Percentiles rank a stretch among this genome's conserved stretches.
Evolutionary conservation across 176 grass and related monocot species (phyloP).

Genomic region (barley (Hordeum vulgare)): MorexV3_pseudomolecules_assembly NC_058522.1:358715341-358715840

Average conservation of each 20-base stretch:
- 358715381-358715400: not conserved
- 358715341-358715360: not conserved
- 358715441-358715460: not conserved
- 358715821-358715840: slow-evolving; percentile 85
- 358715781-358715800: slow-evolving; percentile 80
- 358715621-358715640: slow-evolving; percentile 77
- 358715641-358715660: slow-evolving; percentile 92
- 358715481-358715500: not conserved
- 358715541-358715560: not conserved
- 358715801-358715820: slow-evolving; percentile 62
- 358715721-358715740: not conserved
- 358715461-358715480: not conserved
- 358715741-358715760: not conserved
- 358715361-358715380: not conserved
- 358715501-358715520: not conserved
- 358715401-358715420: not conserved
- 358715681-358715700: slow-evolving; percentile 81
- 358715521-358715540: slow-evolving; percentile 1
- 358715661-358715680: slow-evolving; percentile 67
- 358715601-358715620: slow-evolving; percentile 18
- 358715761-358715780: slow-evolving; percentile 17
- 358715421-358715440: not conserved
- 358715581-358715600: not conserved
- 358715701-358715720: slow-evolving; percentile 11
- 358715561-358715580: slow-evolving; percentile 3